phyloP scores from a whole-genome alignment of 805 yeast genomes.

The Candida vaughaniae region DNA sequence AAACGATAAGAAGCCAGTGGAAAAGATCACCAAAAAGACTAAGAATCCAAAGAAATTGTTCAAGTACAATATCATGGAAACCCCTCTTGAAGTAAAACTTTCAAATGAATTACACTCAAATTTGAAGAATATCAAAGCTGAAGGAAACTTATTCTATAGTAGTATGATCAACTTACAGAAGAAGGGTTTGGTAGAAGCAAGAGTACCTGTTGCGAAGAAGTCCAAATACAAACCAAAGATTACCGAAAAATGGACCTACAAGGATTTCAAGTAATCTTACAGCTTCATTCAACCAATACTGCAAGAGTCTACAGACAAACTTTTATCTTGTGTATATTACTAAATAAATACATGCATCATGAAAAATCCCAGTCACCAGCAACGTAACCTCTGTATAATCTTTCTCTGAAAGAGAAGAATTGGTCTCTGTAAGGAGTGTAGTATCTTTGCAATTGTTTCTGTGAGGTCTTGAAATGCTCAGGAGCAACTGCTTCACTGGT shows the following conservation, averaged over 20 bases:
- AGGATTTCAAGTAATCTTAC: slow-evolving; percentile 78
- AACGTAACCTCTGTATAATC: slow-evolving; percentile 46
- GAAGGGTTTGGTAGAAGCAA: slow-evolving; percentile 81
- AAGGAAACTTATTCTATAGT: slow-evolving; percentile 83
- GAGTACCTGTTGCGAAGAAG: slow-evolving; percentile 65
- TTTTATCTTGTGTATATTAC: not conserved
- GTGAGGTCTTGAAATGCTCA: slow-evolving; percentile 65
- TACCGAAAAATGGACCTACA: slow-evolving; percentile 91
- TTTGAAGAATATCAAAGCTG: slow-evolving; percentile 80
- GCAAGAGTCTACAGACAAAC: too few species aligned
- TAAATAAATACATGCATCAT: slow-evolving; percentile 9
- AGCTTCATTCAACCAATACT: not conserved
- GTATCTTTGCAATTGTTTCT: slow-evolving; percentile 34
- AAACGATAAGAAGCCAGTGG: slow-evolving; percentile 18
- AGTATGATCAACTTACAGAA: slow-evolving; percentile 80
- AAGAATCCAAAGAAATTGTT: slow-evolving; percentile 38
- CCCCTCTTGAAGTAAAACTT: slow-evolving; percentile 71
- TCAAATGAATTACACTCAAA: slow-evolving; percentile 87
- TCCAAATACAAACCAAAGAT: slow-evolving; percentile 70
- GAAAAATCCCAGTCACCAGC: slow-evolving; percentile 45
- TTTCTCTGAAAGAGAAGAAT: slow-evolving; percentile 45
- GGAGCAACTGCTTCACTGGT: slow-evolving; percentile 67
- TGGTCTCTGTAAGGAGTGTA: slow-evolving; percentile 49
- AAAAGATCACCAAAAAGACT: slow-evolving; percentile 17
- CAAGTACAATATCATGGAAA: slow-evolving; percentile 42